Base-by-base conservation (phyloP, 2,329 filamentous ascomycete genomes). In the Trichoderma atrobrunneum region DNA sequence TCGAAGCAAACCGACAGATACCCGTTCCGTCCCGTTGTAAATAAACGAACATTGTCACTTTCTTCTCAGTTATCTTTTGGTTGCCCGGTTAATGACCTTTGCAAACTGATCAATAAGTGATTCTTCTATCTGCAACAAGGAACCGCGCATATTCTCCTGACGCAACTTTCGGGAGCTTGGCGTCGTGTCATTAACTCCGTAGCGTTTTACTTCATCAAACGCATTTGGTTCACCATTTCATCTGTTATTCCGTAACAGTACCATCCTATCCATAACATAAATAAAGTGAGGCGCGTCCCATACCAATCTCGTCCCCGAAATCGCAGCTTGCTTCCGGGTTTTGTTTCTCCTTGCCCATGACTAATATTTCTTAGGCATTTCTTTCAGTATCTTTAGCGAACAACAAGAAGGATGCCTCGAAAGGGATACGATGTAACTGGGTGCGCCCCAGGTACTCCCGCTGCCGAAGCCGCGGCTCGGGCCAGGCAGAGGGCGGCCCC, bases 391-490 rank as follows among this genome's bases (percentile, higher is more conserved):
- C 30, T 12, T 70, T 30, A 54, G 28, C 32, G 10, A 51, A 36
- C 57, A 26, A n/a, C 39, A 34, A 16, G 14, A 30, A 43, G 36
- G 16, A 72, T 72, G 70, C 70, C 70, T 34, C 56, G 70, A 62
- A 56, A 39, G 14, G 70, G 70, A 32, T 72, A 72, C 21, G 70
- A 72, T 28, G 26, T 68, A 10, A 69, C 70, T 18, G 56, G 64
- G 30, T 24, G 36, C 14, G 64, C 57, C 7, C 54, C 48, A 18
- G 63, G 70, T n/a, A 61, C 70, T 30, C 56, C 70, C 39, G 63
- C 63, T 2, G 21, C 64, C 24, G 63, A 72, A 43, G 63, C 70
- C 16, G 70, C 64, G 24, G 63, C 70, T 69, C 63, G 70, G 32
- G 65, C 57, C n/a, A 72, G 24, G 24, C 54, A 61, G 26, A 69